Conservation (phyloP, 2,329 filamentous ascomycete genomes). For the Trichoderma brevicompactum region DNA sequence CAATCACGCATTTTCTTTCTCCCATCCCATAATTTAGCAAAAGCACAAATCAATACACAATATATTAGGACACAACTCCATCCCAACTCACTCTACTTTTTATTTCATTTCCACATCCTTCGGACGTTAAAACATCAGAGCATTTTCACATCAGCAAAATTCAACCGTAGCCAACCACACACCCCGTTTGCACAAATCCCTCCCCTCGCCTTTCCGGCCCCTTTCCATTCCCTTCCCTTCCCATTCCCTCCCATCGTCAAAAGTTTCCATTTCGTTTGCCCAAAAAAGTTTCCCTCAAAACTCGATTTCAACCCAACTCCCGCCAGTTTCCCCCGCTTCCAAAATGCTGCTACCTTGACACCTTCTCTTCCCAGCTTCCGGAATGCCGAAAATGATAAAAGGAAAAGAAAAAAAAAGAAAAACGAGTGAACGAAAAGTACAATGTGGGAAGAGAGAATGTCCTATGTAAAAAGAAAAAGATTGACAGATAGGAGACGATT, state of each 20-base stretch:
- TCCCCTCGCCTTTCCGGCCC: not conserved
- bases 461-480: conserved; percentile 15
- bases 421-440: conserved; percentile 25
- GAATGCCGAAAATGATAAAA: conserved; percentile 13
- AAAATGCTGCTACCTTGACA: conserved; percentile 27
- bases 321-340: conserved; percentile 21
- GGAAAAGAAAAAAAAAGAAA: conserved; percentile 9
- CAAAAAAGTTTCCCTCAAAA: conserved; percentile 12
- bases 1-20: not conserved
- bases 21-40: not conserved
- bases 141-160: conserved; percentile 24
- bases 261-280: conserved; percentile 20
- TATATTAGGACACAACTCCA: conserved; percentile 21
- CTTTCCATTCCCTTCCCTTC: not conserved
- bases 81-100: conserved; percentile 22
- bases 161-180: conserved; percentile 16
- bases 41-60: conserved; percentile 4
- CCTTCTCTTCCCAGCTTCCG: conserved; percentile 7
- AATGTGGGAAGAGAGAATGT: conserved; percentile 22
- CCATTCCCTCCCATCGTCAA: not conserved
- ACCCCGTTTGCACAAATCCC: not conserved
- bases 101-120: conserved; percentile 23
- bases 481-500: not conserved
- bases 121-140: conserved; percentile 18
- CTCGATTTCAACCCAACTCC: conserved; percentile 20